Percentiles rank a stretch among this genome's conserved stretches.
Evolutionary conservation across 1,284 basidiomycete genomes (phyloP).

Genomic region (Trichosporon inkin): DNA sequence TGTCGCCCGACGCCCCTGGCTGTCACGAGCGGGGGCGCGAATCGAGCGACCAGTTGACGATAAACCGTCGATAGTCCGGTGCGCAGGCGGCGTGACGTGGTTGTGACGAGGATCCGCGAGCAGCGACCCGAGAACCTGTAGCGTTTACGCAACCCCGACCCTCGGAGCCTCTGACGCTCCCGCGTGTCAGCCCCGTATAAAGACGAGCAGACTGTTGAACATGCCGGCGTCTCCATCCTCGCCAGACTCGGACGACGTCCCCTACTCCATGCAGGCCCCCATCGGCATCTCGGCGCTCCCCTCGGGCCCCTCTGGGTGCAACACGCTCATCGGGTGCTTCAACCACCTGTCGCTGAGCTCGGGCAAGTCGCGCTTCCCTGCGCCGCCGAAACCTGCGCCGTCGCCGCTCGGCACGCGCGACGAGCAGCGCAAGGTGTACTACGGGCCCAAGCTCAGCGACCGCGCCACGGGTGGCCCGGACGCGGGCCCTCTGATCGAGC

Average conservation of each 20-base stretch:
- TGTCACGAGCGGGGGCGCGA: no score
- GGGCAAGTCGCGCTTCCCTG: slow-evolving; percentile 14
- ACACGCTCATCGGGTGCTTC: slow-evolving; percentile 42
- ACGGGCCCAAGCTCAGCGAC: slow-evolving; percentile 42
- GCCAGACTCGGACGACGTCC: not conserved
- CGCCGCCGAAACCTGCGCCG: slow-evolving; percentile 12
- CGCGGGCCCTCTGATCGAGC: slow-evolving; percentile 46
- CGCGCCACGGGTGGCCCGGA: slow-evolving; percentile 46
- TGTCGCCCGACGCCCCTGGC: no score
- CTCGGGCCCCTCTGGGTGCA: slow-evolving; percentile 25
- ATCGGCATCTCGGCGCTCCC: slow-evolving; percentile 32
- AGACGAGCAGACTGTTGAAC: no score
- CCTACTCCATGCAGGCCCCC: slow-evolving; percentile 10
- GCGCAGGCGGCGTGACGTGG: no score
- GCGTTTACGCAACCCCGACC: no score
- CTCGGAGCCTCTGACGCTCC: no score
- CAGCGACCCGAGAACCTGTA: no score
- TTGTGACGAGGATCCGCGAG: no score
- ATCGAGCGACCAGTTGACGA: no score
- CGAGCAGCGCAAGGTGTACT: slow-evolving; percentile 40
- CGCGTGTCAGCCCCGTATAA: no score
- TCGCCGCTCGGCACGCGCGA: slow-evolving; percentile 38
- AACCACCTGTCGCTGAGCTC: slow-evolving; percentile 28
- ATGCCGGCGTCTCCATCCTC: not conserved
- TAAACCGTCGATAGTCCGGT: no score